Evolutionary conservation across 768 basidiomycete species (phyloP).

Genomic region (Tulasnella sp.): DNA sequence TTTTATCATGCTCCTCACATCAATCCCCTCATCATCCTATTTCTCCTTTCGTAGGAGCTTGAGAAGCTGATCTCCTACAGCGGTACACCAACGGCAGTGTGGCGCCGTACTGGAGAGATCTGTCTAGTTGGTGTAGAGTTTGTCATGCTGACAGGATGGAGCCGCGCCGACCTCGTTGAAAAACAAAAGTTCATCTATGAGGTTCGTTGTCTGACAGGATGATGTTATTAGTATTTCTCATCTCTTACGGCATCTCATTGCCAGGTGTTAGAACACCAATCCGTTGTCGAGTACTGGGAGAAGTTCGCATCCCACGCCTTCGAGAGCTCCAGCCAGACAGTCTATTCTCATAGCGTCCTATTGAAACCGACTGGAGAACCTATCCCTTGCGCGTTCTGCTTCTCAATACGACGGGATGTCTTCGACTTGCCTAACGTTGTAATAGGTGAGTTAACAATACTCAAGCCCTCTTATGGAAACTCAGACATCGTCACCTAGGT

Average conservation of each 20-base stretch:
- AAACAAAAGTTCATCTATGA: conserved; percentile 42
- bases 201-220: conserved; percentile 19
- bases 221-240: not conserved
- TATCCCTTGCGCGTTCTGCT: conserved; percentile 88
- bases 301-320: conserved; percentile 95
- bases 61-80: conserved; percentile 96
- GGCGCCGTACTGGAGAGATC: conserved; percentile 97
- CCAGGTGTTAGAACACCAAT: conserved; percentile 92
- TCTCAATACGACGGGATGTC: conserved; percentile 85
- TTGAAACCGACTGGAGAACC: conserved; percentile 76
- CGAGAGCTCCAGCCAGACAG: conserved; percentile 91
- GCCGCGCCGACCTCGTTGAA: conserved; percentile 64
- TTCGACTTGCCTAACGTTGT: conserved; percentile 85
- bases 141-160: conserved; percentile 86
- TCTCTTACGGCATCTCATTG: conserved; percentile 5
- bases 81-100: conserved; percentile 94
- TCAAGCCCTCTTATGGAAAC: not conserved
- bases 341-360: conserved; percentile 84
- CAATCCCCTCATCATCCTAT: not conserved
- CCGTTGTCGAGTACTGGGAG: conserved; percentile 92
- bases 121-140: conserved; percentile 96
- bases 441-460: conserved; percentile 45
- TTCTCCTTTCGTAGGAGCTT: conserved; percentile 53
- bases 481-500: conserved; percentile 33
- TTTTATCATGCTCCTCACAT: not conserved